phyloP scores from a whole-genome alignment of 2,329 filamentous ascomycete genomes.

The Xylaria sp. region DNA sequence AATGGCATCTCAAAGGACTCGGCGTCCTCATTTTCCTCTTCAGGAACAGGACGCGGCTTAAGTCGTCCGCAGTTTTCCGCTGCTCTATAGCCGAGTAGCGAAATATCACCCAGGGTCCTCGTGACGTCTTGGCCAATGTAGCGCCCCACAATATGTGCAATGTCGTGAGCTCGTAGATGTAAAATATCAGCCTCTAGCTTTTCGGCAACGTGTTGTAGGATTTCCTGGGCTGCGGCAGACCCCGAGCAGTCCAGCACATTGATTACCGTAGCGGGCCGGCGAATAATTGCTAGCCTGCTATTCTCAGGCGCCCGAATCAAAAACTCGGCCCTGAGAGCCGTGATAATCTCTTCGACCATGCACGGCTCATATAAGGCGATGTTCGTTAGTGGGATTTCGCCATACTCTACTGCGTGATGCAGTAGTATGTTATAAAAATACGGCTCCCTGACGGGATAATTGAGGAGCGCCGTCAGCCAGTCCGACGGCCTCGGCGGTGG shows the following conservation, averaged over 20 bases:
- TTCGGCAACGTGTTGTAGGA: constrained; percentile 68
- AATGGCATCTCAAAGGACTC: constrained; percentile 30
- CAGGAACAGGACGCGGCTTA: constrained; percentile 12
- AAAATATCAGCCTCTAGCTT: constrained; percentile 74
- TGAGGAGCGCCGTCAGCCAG: constrained; percentile 18
- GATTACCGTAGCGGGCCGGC: constrained; percentile 47
- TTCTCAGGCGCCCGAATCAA: constrained; percentile 43
- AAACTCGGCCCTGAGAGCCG: constrained; percentile 45
- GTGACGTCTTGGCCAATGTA: constrained; percentile 73
- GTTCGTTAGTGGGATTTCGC: constrained; percentile 27
- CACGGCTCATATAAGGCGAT: constrained; percentile 38
- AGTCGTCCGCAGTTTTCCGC: constrained; percentile 65
- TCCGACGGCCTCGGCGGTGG: constrained; percentile 5
- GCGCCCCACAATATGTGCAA: constrained; percentile 75
- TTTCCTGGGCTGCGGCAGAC: constrained; percentile 39
- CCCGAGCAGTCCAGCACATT: constrained; percentile 45
- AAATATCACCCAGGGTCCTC: constrained; percentile 59
- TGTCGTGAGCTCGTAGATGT: constrained; percentile 73
- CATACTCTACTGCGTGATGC: constrained; percentile 12
- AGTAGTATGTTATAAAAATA: constrained; percentile 25
- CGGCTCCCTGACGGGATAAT: not conserved
- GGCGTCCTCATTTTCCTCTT: constrained; percentile 36
- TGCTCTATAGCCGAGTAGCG: constrained; percentile 67
- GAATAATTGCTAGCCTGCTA: constrained; percentile 42
- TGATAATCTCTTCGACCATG: constrained; percentile 43